Evolutionary conservation across 208 protist genomes (phyloP), one percentile per base, ranked within the genome.

Genomic region (Phytomonas sp.): DNA sequence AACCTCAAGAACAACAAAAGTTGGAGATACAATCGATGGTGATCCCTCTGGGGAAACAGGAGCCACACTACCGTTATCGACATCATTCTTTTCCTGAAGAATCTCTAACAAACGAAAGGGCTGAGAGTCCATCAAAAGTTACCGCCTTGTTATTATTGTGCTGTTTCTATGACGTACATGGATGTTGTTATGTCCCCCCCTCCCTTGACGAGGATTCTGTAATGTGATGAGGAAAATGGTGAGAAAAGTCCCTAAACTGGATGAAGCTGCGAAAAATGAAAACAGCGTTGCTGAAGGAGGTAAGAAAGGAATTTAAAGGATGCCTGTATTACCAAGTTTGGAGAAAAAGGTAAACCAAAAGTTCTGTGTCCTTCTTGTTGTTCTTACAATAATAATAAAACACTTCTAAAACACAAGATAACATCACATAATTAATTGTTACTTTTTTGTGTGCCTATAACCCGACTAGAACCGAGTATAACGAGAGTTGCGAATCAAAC

Each of bases 331-430:
- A 29, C 1, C 62, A 68, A 37, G 8, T 40, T 56, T 51, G 6
- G 51, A 60, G 40, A 32, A 36, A 74, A 68, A 59, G n/a, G 75
- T 9, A 75, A 78, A 31, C 65, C 75, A 64, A 36, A 70, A 62
- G 26, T 70, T 74, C 31, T 23, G 40, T 66, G 33, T 15, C 7
- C 43, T 53, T 62, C 4, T 71, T 72, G 20, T 69, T 59, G 61
- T 15, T 66, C 28, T 60, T 13, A 66, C 64, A 13, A 17, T 36
- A 37, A 53, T 63, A 51, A 51, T 51, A 23, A 51, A 51, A 60
- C 59, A 66, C 26, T 56, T 61, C 36, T 20, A 68, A 69, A 76
- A 15, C 23, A 73, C 32, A 43, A 64, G n/a, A 23, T 5, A 59
- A 43, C 40, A 66, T 32, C 32, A 13, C 67, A 51, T 29, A 73